These are phyloP conservation scores for Hypoxylon rubiginosum DNA, from an alignment of 2,329 filamentous ascomycete genomes.

Conservation along the genomic window DNA sequence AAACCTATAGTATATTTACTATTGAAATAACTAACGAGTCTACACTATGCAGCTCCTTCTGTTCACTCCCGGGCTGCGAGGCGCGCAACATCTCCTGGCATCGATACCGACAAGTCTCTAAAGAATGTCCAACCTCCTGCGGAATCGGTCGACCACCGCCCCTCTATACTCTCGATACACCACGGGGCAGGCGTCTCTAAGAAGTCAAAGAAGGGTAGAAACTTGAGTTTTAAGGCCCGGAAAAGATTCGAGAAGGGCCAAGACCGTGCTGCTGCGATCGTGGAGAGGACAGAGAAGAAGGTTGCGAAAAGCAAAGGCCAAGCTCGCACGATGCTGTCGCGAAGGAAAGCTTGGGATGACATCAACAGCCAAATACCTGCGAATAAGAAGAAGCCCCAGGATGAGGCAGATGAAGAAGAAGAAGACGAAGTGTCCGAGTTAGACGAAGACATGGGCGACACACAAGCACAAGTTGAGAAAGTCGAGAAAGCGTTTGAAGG, in stretches of 20 bases:
- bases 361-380: constrained; percentile 62
- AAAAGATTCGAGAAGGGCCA: constrained; percentile 69
- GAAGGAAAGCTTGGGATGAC: constrained; percentile 70
- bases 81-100: constrained; percentile 77
- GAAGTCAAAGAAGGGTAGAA: constrained; percentile 71
- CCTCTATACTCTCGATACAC: constrained; percentile 78
- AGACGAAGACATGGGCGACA: constrained; percentile 47
- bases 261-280: constrained; percentile 71
- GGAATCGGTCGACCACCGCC: constrained; percentile 64
- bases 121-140: constrained; percentile 69
- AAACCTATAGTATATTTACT: neutral
- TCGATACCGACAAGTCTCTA: constrained; percentile 79
- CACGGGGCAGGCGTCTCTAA: constrained; percentile 76
- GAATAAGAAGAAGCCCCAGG: constrained; percentile 26
- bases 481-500: constrained; percentile 22
- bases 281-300: constrained; percentile 70
- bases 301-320: constrained; percentile 67
- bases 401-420: constrained; percentile 25
- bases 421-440: constrained; percentile 42
- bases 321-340: constrained; percentile 61
- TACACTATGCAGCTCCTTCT: constrained; percentile 65
- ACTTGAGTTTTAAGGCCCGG: constrained; percentile 68
- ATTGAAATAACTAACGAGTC: constrained; percentile 11
- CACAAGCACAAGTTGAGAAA: constrained; percentile 27
- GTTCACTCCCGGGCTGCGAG: constrained; percentile 81